A percentile compares a stretch with the other conserved stretches of the same genome.
Evolutionary conservation across 352 stramenopile species (phyloP).

Genomic region (Globisporangium uncinulatum): DNA sequence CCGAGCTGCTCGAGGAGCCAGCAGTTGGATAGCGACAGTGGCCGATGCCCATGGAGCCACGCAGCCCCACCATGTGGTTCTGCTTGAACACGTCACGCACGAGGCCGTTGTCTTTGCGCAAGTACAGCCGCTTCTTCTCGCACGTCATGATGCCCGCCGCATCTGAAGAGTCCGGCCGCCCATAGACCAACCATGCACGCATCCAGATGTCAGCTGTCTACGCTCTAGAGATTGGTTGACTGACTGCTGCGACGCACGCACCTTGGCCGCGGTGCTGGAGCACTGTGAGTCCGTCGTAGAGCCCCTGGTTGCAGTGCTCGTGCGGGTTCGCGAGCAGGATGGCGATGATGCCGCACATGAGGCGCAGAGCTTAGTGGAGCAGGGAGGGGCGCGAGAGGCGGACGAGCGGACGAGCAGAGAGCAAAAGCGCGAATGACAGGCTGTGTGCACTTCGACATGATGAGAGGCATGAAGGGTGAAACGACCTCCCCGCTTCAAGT

Average conservation of each 20-base stretch:
- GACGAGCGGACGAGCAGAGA: background rate
- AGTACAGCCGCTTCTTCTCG: constrained; percentile 90
- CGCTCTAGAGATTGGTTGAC: no score
- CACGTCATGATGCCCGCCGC: constrained; percentile 95
- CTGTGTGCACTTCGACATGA: constrained; percentile 3
- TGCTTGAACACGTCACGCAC: constrained; percentile 98
- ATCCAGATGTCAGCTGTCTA: background rate
- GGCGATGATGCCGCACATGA: constrained; percentile 98
- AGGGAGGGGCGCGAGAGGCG: background rate
- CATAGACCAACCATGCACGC: background rate
- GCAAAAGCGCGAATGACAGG: background rate
- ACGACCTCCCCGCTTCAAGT: background rate
- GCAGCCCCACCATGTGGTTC: constrained; percentile 96
- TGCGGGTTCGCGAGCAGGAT: constrained; percentile 95
- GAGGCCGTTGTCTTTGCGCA: constrained; percentile 98
- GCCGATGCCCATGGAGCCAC: constrained; percentile 95
- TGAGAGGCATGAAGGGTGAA: background rate
- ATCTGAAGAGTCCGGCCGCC: constrained; percentile 26
- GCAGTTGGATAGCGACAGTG: constrained; percentile 99
- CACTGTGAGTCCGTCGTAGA: constrained; percentile 97
- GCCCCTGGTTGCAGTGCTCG: constrained; percentile 89
- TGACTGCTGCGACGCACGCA: constrained; percentile 10
- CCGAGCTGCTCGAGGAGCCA: constrained; percentile 84
- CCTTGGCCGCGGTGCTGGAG: constrained; percentile 98
- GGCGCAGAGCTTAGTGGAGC: background rate